Percentiles rank a stretch among this genome's conserved stretches.
These are phyloP conservation scores for Coriolopsis trogii DNA, from an alignment of 1,284 basidiomycete genomes.

Conservation along the genomic window DNA sequence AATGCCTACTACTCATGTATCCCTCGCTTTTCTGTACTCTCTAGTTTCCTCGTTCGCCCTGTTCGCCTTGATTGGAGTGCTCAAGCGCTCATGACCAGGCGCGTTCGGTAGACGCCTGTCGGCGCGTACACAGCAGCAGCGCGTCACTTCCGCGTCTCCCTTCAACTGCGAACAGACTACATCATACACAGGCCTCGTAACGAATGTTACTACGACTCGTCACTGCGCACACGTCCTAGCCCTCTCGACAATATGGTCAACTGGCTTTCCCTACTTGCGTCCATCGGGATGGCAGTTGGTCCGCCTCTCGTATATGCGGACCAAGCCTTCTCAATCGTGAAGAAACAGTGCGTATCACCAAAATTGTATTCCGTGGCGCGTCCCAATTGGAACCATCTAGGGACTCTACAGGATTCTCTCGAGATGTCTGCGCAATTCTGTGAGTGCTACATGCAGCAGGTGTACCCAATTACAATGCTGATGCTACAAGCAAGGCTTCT, in stretches of 20 bases:
- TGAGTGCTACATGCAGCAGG: constrained; percentile 35
- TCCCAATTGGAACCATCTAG: constrained; percentile 42
- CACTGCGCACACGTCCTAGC: background rate
- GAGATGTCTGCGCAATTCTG: constrained; percentile 82
- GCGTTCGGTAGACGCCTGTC: no score
- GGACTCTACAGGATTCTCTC: constrained; percentile 84
- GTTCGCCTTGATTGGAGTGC: no score
- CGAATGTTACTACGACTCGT: background rate
- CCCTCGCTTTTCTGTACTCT: no score
- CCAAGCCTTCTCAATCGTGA: constrained; percentile 73
- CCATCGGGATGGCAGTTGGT: constrained; percentile 73
- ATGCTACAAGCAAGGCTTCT: constrained; percentile 51
- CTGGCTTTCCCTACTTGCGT: constrained; percentile 62
- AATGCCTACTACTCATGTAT: no score
- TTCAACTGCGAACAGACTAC: no score
- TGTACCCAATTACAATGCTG: constrained; percentile 2
- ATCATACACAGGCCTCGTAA: no score
- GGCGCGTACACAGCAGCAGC: no score
- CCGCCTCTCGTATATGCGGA: constrained; percentile 81
- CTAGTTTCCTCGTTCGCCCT: no score
- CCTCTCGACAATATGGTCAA: constrained; percentile 31
- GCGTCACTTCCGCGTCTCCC: no score
- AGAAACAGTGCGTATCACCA: constrained; percentile 55
- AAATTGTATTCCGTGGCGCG: background rate
- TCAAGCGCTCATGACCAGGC: no score